Evolutionary conservation across 768 basidiomycete genomes (phyloP).

Genomic region (Rhizopogon vinicolor): DNA sequence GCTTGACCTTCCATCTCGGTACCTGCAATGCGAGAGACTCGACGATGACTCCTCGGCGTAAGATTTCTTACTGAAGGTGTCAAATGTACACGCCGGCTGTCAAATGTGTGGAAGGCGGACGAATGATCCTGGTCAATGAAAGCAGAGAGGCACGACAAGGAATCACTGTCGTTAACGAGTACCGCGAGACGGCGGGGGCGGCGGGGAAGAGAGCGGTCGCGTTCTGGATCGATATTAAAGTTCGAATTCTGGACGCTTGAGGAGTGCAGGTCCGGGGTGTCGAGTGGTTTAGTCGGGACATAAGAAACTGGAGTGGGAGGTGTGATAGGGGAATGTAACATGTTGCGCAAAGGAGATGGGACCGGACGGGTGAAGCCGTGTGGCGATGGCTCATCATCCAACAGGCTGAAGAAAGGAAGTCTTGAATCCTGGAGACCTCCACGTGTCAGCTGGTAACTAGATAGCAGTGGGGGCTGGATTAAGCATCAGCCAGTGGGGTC

Average conservation of each 20-base stretch:
- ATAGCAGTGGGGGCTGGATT: not conserved
- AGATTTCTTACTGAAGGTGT: constrained; percentile 1
- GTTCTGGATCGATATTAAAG: not conserved
- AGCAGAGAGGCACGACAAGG: constrained; percentile 30
- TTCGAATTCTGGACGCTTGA: not conserved
- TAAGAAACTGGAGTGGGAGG: constrained; percentile 26
- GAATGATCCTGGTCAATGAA: constrained; percentile 27
- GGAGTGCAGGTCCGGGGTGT: not conserved
- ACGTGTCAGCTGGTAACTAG: not conserved
- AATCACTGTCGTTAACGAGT: constrained; percentile 34
- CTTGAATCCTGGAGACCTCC: not conserved
- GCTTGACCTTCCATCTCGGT: too few species aligned
- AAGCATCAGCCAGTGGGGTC: not conserved
- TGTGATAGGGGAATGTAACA: constrained; percentile 27
- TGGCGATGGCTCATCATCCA: constrained; percentile 6
- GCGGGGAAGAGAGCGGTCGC: constrained; percentile 5
- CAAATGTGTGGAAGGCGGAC: constrained; percentile 17
- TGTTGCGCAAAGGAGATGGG: constrained; percentile 28
- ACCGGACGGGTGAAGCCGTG: constrained; percentile 11
- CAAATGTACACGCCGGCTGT: constrained; percentile 24
- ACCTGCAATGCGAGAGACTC: too few species aligned
- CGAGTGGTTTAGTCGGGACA: not conserved
- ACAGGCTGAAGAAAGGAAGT: constrained; percentile 3
- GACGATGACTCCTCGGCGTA: too few species aligned
- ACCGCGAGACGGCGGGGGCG: constrained; percentile 34